A percentile compares a stretch with the other conserved stretches of the same genome.
Evolutionary conservation across 208 protist species (phyloP).

Genomic region (Lotmaria passim): DNA sequence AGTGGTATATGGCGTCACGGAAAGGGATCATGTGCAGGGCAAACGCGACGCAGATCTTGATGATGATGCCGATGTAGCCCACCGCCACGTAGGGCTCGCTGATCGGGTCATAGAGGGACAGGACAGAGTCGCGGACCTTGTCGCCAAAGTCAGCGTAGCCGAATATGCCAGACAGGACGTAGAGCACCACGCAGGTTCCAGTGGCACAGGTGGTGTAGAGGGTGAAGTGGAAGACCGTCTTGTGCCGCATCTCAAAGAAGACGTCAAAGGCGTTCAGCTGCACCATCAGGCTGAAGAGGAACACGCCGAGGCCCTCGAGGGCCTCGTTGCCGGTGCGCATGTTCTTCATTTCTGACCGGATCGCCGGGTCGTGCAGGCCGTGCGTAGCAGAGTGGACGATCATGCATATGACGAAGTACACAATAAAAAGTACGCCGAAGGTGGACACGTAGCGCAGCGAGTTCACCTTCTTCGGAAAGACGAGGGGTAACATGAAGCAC

Average conservation of each 20-base stretch:
- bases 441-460: constrained; percentile 72
- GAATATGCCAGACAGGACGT: constrained; percentile 62
- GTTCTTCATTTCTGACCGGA: constrained; percentile 40
- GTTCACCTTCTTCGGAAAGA: constrained; percentile 69
- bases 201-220: constrained; percentile 43
- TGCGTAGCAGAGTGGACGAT: constrained; percentile 49
- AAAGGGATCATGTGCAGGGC: constrained; percentile 61
- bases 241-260: constrained; percentile 57
- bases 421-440: constrained; percentile 56
- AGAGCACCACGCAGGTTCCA: constrained; percentile 47
- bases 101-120: constrained; percentile 60
- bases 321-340: constrained; percentile 44
- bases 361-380: constrained; percentile 36
- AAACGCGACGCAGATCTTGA: constrained; percentile 67
- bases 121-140: constrained; percentile 40
- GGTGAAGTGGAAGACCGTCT: constrained; percentile 45
- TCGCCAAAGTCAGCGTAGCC: constrained; percentile 70
- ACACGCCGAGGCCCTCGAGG: constrained; percentile 54
- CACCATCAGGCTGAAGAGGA: constrained; percentile 47
- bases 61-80: constrained; percentile 63
- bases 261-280: constrained; percentile 60
- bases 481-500: constrained; percentile 62
- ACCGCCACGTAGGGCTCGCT: constrained; percentile 55
- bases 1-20: constrained; percentile 58
- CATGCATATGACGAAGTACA: constrained; percentile 69